Evolutionary conservation across 192 early-diverging fungal species (phyloP).

Genomic region (Rhizophagus sp.): DNA sequence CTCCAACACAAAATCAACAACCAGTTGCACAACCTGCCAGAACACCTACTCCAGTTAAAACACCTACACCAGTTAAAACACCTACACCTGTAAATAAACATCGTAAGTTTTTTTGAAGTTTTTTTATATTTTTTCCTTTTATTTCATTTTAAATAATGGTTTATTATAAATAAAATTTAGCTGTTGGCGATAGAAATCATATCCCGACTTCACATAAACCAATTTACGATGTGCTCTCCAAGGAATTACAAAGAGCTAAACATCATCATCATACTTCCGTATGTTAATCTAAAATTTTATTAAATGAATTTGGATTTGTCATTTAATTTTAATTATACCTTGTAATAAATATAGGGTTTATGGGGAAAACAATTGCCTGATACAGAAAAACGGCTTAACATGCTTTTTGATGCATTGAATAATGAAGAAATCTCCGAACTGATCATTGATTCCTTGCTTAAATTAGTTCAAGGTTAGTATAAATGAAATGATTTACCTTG

Average conservation of each 20-base stretch:
- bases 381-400: slow-evolving; percentile 77
- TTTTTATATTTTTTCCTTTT: background rate
- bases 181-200: slow-evolving; percentile 82
- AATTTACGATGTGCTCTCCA: slow-evolving; percentile 54
- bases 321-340: background rate
- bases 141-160: background rate
- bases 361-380: slow-evolving; percentile 81
- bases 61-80: slow-evolving; percentile 35
- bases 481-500: background rate
- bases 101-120: slow-evolving; percentile 47
- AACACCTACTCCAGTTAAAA: slow-evolving; percentile 31
- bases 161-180: slow-evolving; percentile 34
- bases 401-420: slow-evolving; percentile 86
- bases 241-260: slow-evolving; percentile 50
- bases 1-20: slow-evolving; percentile 33
- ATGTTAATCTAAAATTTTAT: slow-evolving; percentile 26
- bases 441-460: slow-evolving; percentile 62
- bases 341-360: slow-evolving; percentile 47
- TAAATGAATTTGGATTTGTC: too few relatives aligned
- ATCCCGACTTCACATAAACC: slow-evolving; percentile 73
- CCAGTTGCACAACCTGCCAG: slow-evolving; percentile 36
- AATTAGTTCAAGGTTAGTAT: slow-evolving; percentile 61
- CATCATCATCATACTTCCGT: slow-evolving; percentile 51
- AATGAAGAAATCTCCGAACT: slow-evolving; percentile 66
- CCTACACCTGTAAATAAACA: slow-evolving; percentile 53